These are phyloP conservation scores for Cytospora piceae DNA, from an alignment of 2,329 filamentous ascomycete species.

Conservation along the genomic window DNA sequence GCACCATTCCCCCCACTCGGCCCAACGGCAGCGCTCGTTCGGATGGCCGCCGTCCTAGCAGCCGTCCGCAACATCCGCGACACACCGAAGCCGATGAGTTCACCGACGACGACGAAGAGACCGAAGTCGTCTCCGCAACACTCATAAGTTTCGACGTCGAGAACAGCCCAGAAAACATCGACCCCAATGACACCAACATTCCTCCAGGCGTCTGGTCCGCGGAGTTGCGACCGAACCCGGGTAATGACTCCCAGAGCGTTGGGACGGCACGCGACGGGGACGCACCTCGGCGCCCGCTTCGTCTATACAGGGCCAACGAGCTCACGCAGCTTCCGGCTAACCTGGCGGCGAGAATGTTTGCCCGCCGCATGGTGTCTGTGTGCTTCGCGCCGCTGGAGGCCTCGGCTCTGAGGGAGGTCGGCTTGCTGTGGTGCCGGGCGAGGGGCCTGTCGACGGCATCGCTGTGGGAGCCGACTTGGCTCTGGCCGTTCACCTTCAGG, in stretches of 20 bases:
- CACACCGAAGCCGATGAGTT: conserved; percentile 47
- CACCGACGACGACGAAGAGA: conserved; percentile 60
- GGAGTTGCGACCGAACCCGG: conserved; percentile 57
- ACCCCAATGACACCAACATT: conserved; percentile 38
- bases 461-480: conserved; percentile 41
- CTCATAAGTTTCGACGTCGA: conserved; percentile 66
- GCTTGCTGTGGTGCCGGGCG: conserved; percentile 46
- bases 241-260: conserved; percentile 25
- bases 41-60: conserved; percentile 23
- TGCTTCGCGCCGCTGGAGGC: conserved; percentile 53
- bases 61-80: conserved; percentile 16
- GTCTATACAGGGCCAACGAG: conserved; percentile 44
- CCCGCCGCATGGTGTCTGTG: conserved; percentile 48
- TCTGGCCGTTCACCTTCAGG: conserved; percentile 14
- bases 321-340: conserved; percentile 55
- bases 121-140: conserved; percentile 58
- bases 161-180: conserved; percentile 53
- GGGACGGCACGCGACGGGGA: conserved; percentile 6
- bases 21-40: conserved; percentile 13
- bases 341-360: conserved; percentile 53
- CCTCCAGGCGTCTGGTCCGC: conserved; percentile 61
- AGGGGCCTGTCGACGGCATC: conserved; percentile 44
- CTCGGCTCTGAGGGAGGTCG: conserved; percentile 49
- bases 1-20: conserved; percentile 11
- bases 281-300: conserved; percentile 18